Evolutionary conservation across 345 rosid species (phyloP), one percentile per base, ranked within the genome.

Genomic region (Trapa bicornis): DNA sequence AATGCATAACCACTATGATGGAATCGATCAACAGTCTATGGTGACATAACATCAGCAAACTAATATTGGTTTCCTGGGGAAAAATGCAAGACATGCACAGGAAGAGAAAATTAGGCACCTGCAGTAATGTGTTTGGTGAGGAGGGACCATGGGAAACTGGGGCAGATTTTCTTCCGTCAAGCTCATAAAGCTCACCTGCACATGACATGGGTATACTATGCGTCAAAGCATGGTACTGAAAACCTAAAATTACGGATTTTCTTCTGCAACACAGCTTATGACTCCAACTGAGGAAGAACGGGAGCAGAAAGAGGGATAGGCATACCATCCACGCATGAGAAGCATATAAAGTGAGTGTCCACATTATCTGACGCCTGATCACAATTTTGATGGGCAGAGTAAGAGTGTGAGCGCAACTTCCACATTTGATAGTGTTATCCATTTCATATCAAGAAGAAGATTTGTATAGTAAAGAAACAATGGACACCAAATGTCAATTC

Each of bases 101-200:
- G 33, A 37, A 43, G 6, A n/a, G 43, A 29, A 22, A 22, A 45
- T 54, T 53, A 45, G 15, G 42, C 58, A 91, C 99, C 95, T 87
- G 75, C 75, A 93, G 71, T 48, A 93, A 77, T 77, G 79, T 83
- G 77, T 83, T 78, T 37, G 85, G 88, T 41, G 92, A 80, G 36
- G 96, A 84, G 63, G 85, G 72, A 64, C 92, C 91, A 37, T 87
- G 97, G n/a, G 87, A 81, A 58, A 88, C 79, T 14, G 97, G 95
- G 70, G 83, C 84, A 2, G 86, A 81, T 72, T 87, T 94, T 67
- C 95, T 89, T 75, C 99, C 97, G 75, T 94, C 95, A 72, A 88
- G 97, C 77, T 94, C 97, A 82, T 82, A 88, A 64, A 94, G 97
- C 71, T 84, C 71, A 17, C 91, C 98, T 93, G 65, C 68, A 72